phyloP scores from a whole-genome alignment of 192 early-diverging fungal species.

The Lunasporangiospora selenospora region DNA sequence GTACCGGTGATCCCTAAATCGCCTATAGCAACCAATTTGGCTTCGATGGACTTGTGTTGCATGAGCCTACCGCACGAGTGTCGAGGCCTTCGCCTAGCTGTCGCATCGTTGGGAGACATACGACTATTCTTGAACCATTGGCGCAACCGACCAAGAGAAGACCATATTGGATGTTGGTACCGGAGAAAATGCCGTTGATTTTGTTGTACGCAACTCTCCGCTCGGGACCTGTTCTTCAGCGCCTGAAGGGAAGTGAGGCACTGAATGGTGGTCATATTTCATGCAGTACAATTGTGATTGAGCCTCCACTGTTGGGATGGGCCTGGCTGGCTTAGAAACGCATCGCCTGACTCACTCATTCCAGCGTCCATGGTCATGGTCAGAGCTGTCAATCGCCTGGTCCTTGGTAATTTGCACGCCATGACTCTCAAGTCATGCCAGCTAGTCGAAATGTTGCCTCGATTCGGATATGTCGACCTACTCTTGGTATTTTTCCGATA shows the following conservation, averaged over 20 bases:
- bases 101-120: slow-evolving; percentile 14
- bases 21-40: no score
- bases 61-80: background rate
- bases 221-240: slow-evolving; percentile 3
- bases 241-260: background rate
- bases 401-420: slow-evolving; percentile 12
- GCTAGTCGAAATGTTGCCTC: slow-evolving; percentile 16
- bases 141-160: slow-evolving; percentile 18
- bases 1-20: no score
- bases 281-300: background rate
- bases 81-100: slow-evolving; percentile 17
- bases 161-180: slow-evolving; percentile 5
- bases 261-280: slow-evolving; percentile 5
- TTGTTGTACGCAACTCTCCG: slow-evolving; percentile 2
- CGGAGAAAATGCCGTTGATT: slow-evolving; percentile 1
- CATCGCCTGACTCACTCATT: background rate
- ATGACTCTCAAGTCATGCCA: slow-evolving; percentile 16
- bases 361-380: slow-evolving; percentile 4
- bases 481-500: slow-evolving; percentile 20
- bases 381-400: background rate
- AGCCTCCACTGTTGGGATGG: slow-evolving; percentile 1
- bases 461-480: slow-evolving; percentile 14
- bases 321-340: slow-evolving; percentile 3
- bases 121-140: slow-evolving; percentile 8
- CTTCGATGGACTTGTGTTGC: background rate